Percentiles rank a stretch among this genome's conserved stretches.
phyloP scores from a whole-genome alignment of 1,139 yeast species.

The Hanseniaspora sp. region DNA sequence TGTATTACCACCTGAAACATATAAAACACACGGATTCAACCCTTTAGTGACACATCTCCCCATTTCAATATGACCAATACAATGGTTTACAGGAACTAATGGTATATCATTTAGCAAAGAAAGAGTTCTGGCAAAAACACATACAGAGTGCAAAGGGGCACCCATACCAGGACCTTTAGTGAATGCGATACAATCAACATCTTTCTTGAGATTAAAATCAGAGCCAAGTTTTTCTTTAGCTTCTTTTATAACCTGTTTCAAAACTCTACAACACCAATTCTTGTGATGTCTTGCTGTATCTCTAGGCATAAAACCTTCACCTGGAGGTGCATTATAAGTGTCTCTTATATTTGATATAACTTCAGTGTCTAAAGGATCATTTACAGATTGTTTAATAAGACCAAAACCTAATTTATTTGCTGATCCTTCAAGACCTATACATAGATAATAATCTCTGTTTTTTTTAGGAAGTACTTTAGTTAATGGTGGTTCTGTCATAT shows the following conservation, averaged over 20 bases:
- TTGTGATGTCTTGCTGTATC: constrained; percentile 95
- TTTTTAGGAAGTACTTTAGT: constrained; percentile 26
- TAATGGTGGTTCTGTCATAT: constrained; percentile 18
- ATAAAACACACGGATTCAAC: constrained; percentile 82
- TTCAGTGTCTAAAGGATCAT: constrained; percentile 43
- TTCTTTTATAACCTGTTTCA: constrained; percentile 54
- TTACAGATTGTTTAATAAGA: constrained; percentile 56
- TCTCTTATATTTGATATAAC: constrained; percentile 83
- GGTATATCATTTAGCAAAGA: constrained; percentile 76
- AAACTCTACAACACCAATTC: constrained; percentile 83
- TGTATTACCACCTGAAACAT: constrained; percentile 96
- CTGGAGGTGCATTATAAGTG: constrained; percentile 92
- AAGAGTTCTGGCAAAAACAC: constrained; percentile 79
- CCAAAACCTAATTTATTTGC: constrained; percentile 96
- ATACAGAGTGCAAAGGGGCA: constrained; percentile 90
- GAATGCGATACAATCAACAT: constrained; percentile 82
- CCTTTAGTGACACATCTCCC: constrained; percentile 97
- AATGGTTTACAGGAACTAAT: constrained; percentile 87
- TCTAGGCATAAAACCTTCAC: constrained; percentile 91
- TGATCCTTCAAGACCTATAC: constrained; percentile 89
- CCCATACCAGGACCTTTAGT: constrained; percentile 99
- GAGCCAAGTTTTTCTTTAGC: constrained; percentile 38
- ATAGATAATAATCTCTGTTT: constrained; percentile 47
- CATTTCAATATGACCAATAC: constrained; percentile 98
- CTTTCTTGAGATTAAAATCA: constrained; percentile 27